Base-by-base conservation (phyloP, 2,329 filamentous ascomycete species). In the Lasiodiplodia theobromae region DNA sequence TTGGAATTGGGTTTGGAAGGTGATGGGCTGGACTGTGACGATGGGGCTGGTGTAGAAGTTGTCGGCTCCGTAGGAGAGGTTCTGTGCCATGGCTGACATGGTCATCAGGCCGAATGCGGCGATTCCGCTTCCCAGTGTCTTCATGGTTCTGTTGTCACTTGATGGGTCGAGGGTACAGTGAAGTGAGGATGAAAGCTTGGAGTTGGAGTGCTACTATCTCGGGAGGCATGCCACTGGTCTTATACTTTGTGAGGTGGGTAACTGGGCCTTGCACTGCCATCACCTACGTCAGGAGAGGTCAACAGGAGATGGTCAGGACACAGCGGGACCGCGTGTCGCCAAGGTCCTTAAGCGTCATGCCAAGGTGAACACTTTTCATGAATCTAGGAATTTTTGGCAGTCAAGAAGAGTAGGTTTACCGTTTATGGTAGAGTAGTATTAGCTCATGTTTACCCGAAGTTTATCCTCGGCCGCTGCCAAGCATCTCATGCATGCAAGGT, bases 1-100 rank as follows among this genome's bases (percentile, higher is more conserved):
- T 6, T 60, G 28, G 34, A 52, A 71, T 21, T 69, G 70, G 21
- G 63, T 71, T 2, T 49, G 66, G 51, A 72, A 71, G 28, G 54
- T 69, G 18, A 71, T 69, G 2, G 69, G 69, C 18, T 68, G 57
- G 21, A 72, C 47, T 1, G 70, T 69, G 12, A 72, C 69, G 25
- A 57, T 69, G 54, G 65, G 40, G 56, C 71, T 71, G 4, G 28
- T 51, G 60, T 72, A 72, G 66, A 72, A 72, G 58, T 71, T 71
- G 64, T 72, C 53, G 34, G 71, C 71, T 54, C 70, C 70, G 37
- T 56, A 71, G 0, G 70, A 71, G 38, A 71, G 25, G 47, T 71
- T 71, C 51, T 72, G 71, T 56, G 71, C 69, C 52, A 28, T 66
- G 14, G 62, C 49, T 31, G 68, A 23, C 16, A 53, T 28, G 3